Evolutionary conservation across 2,329 filamentous ascomycete species (phyloP).

Genomic region (Westerdykella aurantiaca): DNA sequence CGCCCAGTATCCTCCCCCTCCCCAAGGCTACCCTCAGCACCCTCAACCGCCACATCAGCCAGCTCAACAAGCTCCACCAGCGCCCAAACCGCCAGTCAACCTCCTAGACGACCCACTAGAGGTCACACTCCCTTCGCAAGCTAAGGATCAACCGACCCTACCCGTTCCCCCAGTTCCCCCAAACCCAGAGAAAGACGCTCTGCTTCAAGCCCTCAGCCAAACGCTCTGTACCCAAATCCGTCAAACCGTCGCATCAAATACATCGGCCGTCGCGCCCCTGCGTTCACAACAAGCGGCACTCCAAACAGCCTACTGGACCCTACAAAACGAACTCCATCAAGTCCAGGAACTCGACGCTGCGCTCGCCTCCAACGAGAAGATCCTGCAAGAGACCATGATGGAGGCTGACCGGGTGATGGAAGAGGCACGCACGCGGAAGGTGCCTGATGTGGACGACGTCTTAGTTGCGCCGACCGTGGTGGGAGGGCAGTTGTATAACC

Average conservation of each 20-base stretch:
- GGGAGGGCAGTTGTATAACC: constrained; percentile 81
- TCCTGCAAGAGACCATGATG: constrained; percentile 69
- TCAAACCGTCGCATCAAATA: constrained; percentile 64
- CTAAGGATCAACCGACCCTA: constrained; percentile 44
- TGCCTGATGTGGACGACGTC: constrained; percentile 80
- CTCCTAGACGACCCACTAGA: constrained; percentile 60
- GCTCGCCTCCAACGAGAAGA: constrained; percentile 69
- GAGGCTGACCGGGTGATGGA: constrained; percentile 75
- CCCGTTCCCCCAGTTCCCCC: constrained; percentile 83
- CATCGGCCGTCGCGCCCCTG: constrained; percentile 67
- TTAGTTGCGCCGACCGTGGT: constrained; percentile 92
- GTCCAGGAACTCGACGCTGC: constrained; percentile 65
- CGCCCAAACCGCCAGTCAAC: constrained; percentile 37
- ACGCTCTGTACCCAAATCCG: constrained; percentile 65
- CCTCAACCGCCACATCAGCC: constrained; percentile 33
- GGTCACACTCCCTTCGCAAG: constrained; percentile 49
- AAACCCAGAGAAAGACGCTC: constrained; percentile 89
- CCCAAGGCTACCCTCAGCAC: constrained; percentile 11
- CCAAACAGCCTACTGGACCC: constrained; percentile 58
- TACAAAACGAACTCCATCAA: constrained; percentile 68
- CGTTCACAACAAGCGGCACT: constrained; percentile 75
- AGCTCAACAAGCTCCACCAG: constrained; percentile 19
- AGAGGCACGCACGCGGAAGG: constrained; percentile 60
- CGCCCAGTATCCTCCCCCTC: constrained; percentile 11
- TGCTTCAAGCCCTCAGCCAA: constrained; percentile 69